Conservation (phyloP, 495 filamentous ascomycete genomes). For the Xeromyces bisporus region DNA sequence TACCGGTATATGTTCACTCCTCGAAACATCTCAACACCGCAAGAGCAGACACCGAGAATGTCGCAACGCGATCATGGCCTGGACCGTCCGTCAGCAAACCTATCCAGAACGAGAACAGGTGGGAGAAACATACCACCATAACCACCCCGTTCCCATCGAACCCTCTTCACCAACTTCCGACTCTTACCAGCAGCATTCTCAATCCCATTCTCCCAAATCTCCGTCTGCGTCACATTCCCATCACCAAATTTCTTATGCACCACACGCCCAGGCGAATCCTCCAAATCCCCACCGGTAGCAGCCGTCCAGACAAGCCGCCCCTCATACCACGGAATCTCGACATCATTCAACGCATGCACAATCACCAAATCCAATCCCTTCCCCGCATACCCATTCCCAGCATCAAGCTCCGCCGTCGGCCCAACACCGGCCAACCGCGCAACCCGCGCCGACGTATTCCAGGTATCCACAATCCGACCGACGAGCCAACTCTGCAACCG, state of each 20-base stretch:
- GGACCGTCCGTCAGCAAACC: background rate
- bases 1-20: constrained; percentile 8
- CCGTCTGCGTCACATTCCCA: constrained; percentile 15
- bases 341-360: constrained; percentile 59
- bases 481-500: constrained; percentile 29
- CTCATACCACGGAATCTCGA: constrained; percentile 52
- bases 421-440: constrained; percentile 22
- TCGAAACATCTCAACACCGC: constrained; percentile 52
- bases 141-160: constrained; percentile 28
- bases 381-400: constrained; percentile 19
- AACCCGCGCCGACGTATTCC: constrained; percentile 36
- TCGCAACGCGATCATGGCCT: constrained; percentile 35
- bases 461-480: constrained; percentile 34
- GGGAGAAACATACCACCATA: constrained; percentile 27
- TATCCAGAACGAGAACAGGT: background rate
- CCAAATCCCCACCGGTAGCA: constrained; percentile 25
- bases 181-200: constrained; percentile 12
- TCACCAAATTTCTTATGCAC: constrained; percentile 18
- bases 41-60: constrained; percentile 35
- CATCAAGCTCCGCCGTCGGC: constrained; percentile 7
- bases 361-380: constrained; percentile 47
- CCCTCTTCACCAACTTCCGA: constrained; percentile 26
- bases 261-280: constrained; percentile 35
- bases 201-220: constrained; percentile 22
- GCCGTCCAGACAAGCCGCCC: constrained; percentile 35